Percentiles rank a stretch among this genome's conserved stretches.
phyloP scores from a whole-genome alignment of 176 grass and related monocot species.

The Triticum monococcum region DNA sequence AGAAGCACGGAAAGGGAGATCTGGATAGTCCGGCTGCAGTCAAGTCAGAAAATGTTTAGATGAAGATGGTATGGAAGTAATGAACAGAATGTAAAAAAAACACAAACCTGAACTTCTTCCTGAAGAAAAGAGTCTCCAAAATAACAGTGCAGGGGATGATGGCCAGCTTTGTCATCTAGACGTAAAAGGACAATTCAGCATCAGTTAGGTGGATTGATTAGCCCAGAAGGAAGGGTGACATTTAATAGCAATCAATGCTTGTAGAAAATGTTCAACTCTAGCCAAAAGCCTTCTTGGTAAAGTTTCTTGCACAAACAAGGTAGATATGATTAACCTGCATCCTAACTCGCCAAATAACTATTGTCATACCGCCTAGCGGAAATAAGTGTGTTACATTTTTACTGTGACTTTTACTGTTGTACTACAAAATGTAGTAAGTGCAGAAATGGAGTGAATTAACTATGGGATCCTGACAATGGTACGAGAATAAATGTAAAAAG shows the following conservation, averaged over 20 bases:
- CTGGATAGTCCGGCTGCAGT: constrained; percentile 84
- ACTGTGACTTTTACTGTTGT: background rate
- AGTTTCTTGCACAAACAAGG: constrained; percentile 24
- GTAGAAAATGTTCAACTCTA: constrained; percentile 27
- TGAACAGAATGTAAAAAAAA: background rate
- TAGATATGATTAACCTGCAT: constrained; percentile 25
- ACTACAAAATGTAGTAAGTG: constrained; percentile 12
- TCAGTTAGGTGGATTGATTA: constrained; percentile 58
- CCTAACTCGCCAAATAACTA: constrained; percentile 8
- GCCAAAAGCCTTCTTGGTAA: background rate
- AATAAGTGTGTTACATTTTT: background rate
- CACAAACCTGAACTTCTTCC: constrained; percentile 95
- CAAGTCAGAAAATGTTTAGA: constrained; percentile 32
- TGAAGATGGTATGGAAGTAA: constrained; percentile 1
- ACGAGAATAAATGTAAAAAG: constrained; percentile 13
- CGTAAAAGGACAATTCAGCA: constrained; percentile 31
- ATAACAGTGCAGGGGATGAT: constrained; percentile 99
- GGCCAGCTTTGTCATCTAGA: constrained; percentile 97
- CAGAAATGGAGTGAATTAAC: constrained; percentile 19
- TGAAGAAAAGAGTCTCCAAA: constrained; percentile 97
- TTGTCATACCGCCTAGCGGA: background rate
- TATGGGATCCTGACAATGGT: background rate
- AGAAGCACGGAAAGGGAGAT: constrained; percentile 89
- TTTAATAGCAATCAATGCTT: constrained; percentile 26
- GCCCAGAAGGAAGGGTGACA: constrained; percentile 35